Conservation (phyloP, 768 basidiomycete species). For the Naganishia kalamii region DNA sequence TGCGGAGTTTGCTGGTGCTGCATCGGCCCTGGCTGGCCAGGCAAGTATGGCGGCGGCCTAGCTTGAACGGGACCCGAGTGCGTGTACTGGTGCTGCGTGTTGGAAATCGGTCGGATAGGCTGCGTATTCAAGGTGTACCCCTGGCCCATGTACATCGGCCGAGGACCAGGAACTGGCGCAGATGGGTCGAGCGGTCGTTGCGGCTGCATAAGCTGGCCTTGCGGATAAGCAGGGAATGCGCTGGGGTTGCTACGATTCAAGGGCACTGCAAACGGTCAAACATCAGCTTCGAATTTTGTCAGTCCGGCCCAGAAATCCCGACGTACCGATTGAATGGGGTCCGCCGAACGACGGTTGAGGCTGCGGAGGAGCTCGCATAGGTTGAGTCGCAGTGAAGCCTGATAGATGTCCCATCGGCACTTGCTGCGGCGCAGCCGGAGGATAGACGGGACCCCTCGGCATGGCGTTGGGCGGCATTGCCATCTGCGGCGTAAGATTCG, state of each 20-base stretch:
- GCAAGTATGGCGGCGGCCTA: not conserved
- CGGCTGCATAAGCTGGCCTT: not conserved
- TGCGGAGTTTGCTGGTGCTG: not conserved
- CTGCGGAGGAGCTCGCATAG: not conserved
- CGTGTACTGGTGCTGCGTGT: conserved; percentile 4
- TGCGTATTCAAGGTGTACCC: not conserved
- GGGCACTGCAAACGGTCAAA: not conserved
- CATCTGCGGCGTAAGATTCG: not conserved
- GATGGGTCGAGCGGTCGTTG: not conserved
- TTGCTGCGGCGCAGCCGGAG: not conserved
- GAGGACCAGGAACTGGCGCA: not conserved
- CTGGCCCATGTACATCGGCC: not conserved
- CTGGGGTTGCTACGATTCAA: conserved; percentile 3
- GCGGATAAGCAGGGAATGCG: not conserved
- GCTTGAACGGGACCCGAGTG: not conserved
- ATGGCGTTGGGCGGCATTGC: not conserved
- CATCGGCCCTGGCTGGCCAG: not conserved
- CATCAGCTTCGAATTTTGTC: not conserved
- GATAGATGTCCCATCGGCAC: not conserved
- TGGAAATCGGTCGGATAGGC: conserved; percentile 3
- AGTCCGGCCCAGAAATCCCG: not conserved
- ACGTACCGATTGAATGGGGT: conserved; percentile 4
- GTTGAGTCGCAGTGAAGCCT: not conserved
- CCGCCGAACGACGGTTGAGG: not conserved
- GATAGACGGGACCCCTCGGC: not conserved